Percentiles rank a stretch among this genome's conserved stretches.
These are phyloP conservation scores for Cucurbita ficifolia DNA, from an alignment of 306 rosid genomes.

Conservation along the genomic window DNA sequence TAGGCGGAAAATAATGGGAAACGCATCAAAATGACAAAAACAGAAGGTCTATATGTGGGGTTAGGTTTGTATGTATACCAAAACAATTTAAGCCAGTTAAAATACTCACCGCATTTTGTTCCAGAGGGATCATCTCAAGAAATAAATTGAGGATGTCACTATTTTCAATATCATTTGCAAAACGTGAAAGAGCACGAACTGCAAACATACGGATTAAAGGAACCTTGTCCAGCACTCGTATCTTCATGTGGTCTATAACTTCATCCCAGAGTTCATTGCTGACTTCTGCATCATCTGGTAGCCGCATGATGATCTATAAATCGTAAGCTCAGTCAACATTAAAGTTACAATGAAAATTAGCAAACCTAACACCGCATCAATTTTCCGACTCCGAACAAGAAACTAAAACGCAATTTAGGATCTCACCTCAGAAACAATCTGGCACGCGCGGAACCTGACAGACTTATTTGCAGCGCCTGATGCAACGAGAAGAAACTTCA, in stretches of 20 bases:
- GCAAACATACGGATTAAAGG: constrained; percentile 67
- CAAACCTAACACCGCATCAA: not conserved
- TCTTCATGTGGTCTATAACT: constrained; percentile 72
- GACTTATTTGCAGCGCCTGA: constrained; percentile 38
- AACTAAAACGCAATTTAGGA: not conserved
- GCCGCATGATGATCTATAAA: constrained; percentile 69
- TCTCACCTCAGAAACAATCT: constrained; percentile 72
- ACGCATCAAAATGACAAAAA: not conserved
- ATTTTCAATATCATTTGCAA: constrained; percentile 64
- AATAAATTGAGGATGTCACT: constrained; percentile 66
- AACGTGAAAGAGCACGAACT: constrained; percentile 88
- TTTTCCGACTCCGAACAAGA: not conserved
- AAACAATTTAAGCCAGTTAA: constrained; percentile 3
- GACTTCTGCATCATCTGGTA: constrained; percentile 92
- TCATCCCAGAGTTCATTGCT: constrained; percentile 77
- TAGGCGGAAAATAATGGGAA: not conserved
- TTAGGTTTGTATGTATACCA: not conserved
- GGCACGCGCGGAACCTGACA: constrained; percentile 73
- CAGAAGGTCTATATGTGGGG: not conserved
- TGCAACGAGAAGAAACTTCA: constrained; percentile 52
- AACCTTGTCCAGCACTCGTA: constrained; percentile 55
- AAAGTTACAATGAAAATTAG: not conserved
- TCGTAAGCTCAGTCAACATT: not conserved
- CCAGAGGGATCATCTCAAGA: constrained; percentile 56
- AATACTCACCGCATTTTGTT: constrained; percentile 60